These are phyloP conservation scores for Panellus pusillus DNA, from an alignment of 768 basidiomycete genomes.

Conservation along the genomic window DNA sequence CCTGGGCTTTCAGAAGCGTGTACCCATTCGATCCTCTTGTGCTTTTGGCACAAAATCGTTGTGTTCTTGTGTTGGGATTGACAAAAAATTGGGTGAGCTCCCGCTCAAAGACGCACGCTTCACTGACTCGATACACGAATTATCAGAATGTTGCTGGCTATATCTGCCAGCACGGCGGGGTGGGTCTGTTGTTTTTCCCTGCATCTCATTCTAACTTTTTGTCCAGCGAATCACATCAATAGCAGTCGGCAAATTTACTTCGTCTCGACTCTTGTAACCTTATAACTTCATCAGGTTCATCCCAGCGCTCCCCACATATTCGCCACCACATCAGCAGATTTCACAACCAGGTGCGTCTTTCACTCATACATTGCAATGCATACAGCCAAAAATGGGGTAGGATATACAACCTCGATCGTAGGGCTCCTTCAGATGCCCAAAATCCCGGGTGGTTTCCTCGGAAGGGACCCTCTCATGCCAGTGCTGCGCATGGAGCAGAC, in stretches of 20 bases:
- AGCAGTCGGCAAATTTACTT: conserved; percentile 49
- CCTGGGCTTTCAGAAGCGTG: conserved; percentile 56
- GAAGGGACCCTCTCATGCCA: conserved; percentile 51
- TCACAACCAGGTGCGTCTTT: conserved; percentile 41
- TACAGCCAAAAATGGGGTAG: conserved; percentile 24
- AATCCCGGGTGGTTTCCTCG: conserved; percentile 65
- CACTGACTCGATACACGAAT: too few species aligned
- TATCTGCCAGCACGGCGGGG: conserved; percentile 73
- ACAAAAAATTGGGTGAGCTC: conserved; percentile 24
- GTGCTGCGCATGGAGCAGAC: conserved; percentile 69
- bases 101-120: too few species aligned
- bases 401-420: conserved; percentile 60
- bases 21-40: conserved; percentile 57
- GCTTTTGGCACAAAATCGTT: conserved; percentile 51
- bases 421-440: conserved; percentile 32
- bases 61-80: conserved; percentile 58
- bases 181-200: conserved; percentile 35
- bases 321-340: conserved; percentile 74
- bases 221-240: conserved; percentile 62
- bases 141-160: conserved; percentile 37
- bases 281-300: conserved; percentile 44
- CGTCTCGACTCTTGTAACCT: background rate
- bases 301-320: conserved; percentile 56
- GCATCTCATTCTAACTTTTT: background rate
- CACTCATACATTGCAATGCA: background rate